These are phyloP conservation scores for Pythium aquatile DNA, from an alignment of 352 stramenopile species.

Conservation along the genomic window DNA sequence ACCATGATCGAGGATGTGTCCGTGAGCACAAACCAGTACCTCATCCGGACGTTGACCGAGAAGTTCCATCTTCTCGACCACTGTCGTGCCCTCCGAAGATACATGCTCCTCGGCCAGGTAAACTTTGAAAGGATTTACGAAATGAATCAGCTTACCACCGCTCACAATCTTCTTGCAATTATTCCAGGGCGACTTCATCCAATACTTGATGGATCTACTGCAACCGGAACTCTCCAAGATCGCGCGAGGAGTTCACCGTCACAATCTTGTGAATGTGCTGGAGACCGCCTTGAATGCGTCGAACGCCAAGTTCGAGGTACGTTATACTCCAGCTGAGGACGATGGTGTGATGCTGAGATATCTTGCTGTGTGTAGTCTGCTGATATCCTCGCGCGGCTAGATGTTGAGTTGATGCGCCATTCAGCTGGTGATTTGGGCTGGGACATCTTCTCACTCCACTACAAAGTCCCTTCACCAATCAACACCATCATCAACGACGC, in stretches of 20 bases:
- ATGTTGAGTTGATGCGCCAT: conserved; percentile 89
- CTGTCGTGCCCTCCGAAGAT: conserved; percentile 95
- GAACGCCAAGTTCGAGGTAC: conserved; percentile 94
- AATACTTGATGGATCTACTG: conserved; percentile 94
- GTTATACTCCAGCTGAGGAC: neutral
- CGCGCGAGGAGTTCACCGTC: conserved; percentile 91
- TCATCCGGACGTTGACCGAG: conserved; percentile 92
- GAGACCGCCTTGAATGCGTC: conserved; percentile 94
- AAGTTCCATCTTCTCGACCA: conserved; percentile 94
- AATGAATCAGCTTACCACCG: neutral
- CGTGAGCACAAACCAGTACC: conserved; percentile 81
- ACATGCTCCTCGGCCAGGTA: conserved; percentile 97
- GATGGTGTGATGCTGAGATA: neutral
- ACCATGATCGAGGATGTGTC: conserved; percentile 79
- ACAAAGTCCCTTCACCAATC: conserved; percentile 82
- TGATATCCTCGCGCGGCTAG: conserved; percentile 91
- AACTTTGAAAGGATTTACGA: neutral
- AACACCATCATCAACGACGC: conserved; percentile 88
- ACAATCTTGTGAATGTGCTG: conserved; percentile 94
- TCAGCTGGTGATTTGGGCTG: conserved; percentile 90
- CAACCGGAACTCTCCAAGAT: conserved; percentile 89
- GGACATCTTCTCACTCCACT: conserved; percentile 94
- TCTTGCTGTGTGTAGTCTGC: conserved; percentile 40
- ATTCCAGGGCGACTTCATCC: conserved; percentile 94
- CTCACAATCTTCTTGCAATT: neutral